Evolutionary conservation across 2,329 filamentous ascomycete species (phyloP), one percentile per base, ranked within the genome.

Genomic region (Calonectria hongkongensis): DNA sequence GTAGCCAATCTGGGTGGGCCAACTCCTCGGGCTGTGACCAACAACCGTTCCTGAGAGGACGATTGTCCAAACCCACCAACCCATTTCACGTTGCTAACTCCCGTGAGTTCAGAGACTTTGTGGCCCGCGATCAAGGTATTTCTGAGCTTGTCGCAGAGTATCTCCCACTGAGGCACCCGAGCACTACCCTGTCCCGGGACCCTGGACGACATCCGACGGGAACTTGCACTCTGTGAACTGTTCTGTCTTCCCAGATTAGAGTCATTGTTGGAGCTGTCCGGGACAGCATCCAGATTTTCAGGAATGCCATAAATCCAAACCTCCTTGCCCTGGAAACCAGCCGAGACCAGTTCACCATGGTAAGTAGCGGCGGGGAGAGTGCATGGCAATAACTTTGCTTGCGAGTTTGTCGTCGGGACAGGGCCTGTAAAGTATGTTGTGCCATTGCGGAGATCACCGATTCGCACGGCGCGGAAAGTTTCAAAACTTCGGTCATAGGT

Each of bases 281-380:
- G 87, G 25, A 90, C 83, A 27, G 92, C 89, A 80, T 94, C 93
- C 25, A 95, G 85, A 77, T 94, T 91, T 78, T 93, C 91, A 1
- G 94, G 94, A 33, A 96, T 86, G 30, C 94, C 94, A 82, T 96
- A 96, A 2, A 96, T 83, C 93, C 94, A 96, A 6, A 97, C 85
- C 28, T 94, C 91, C 69, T 90, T 92, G 16, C 90, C 91, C 71
- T 93, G 88, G 76, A 96, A 96, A 1, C 93, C 94, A 13, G 94
- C 90, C 21, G 93, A 92, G 27, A 95, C 92, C 30, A 96, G 86
- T 64, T 95, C 93, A 18, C 94, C 94, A 70, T 89, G 87, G 69
- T 89, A 89, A n/a, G 91, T 94, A 2, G 93, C 89, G 3, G 93
- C 88, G 13, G 94, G 94, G 36, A 94, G 82, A 10, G 93, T 94